A percentile compares a stretch with the other conserved stretches of the same genome.
These are phyloP conservation scores for Colletotrichum trifolii DNA, from an alignment of 2,329 filamentous ascomycete species.

Conservation along the genomic window DNA sequence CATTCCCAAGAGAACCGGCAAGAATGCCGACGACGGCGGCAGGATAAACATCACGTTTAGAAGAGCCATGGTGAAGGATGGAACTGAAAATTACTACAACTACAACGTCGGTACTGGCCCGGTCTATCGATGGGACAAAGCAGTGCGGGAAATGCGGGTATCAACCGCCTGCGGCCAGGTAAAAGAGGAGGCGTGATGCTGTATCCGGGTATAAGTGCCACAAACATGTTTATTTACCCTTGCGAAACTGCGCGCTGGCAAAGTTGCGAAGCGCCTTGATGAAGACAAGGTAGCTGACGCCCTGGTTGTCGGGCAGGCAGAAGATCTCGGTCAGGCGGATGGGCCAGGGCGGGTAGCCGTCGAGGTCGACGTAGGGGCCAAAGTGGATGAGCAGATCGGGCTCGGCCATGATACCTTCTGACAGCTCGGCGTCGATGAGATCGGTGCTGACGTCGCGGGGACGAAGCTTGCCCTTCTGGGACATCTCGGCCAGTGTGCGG, in stretches of 20 bases:
- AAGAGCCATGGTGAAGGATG: constrained; percentile 74
- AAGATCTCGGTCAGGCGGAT: constrained; percentile 95
- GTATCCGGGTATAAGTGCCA: constrained; percentile 28
- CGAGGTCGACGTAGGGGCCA: constrained; percentile 82
- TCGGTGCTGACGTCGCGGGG: constrained; percentile 85
- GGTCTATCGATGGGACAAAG: constrained; percentile 75
- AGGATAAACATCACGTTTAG: constrained; percentile 84
- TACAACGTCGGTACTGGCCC: constrained; percentile 81
- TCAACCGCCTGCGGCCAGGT: constrained; percentile 43
- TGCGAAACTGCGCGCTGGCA: constrained; percentile 87
- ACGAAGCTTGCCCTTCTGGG: constrained; percentile 85
- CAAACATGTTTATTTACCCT: constrained; percentile 67
- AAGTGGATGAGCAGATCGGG: constrained; percentile 92
- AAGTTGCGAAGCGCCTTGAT: constrained; percentile 85
- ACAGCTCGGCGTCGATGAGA: constrained; percentile 89
- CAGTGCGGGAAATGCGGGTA: constrained; percentile 59
- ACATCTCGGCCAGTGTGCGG: constrained; percentile 94
- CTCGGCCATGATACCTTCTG: constrained; percentile 82
- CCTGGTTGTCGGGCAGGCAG: constrained; percentile 78
- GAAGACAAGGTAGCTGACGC: constrained; percentile 95
- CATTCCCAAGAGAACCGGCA: constrained; percentile 78
- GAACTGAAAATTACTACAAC: constrained; percentile 85
- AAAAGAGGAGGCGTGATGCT: constrained; percentile 19
- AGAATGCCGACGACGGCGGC: constrained; percentile 70
- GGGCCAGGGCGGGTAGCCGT: constrained; percentile 97